These are phyloP conservation scores for Barnettozyma populi DNA, from an alignment of 805 yeast species.

Conservation along the genomic window DNA sequence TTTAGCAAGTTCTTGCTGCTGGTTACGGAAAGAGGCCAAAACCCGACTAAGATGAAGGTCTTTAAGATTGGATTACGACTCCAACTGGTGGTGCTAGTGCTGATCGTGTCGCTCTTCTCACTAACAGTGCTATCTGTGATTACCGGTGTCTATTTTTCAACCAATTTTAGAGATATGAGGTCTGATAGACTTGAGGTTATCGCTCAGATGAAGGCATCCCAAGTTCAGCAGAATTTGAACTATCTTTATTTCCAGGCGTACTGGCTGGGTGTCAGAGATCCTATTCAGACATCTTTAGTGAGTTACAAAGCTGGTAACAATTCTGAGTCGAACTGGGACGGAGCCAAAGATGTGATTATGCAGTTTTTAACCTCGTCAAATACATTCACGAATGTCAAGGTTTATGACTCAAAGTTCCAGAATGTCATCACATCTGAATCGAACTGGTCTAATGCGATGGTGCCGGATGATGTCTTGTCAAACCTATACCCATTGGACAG, in stretches of 20 bases:
- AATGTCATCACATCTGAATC: conserved; percentile 41
- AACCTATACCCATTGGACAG: conserved; percentile 44
- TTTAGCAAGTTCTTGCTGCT: not conserved
- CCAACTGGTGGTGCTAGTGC: conserved; percentile 67
- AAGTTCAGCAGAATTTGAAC: conserved; percentile 62
- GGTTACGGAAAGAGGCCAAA: not conserved
- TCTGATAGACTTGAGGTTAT: conserved; percentile 71
- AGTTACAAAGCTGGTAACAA: conserved; percentile 69
- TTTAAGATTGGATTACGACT: conserved; percentile 57
- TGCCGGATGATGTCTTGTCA: conserved; percentile 29
- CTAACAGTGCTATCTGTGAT: conserved; percentile 69
- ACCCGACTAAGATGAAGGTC: conserved; percentile 6
- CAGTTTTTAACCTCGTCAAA: conserved; percentile 62
- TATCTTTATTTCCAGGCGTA: conserved; percentile 62
- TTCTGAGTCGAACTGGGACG: conserved; percentile 42
- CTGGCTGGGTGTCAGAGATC: conserved; percentile 56
- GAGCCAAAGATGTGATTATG: conserved; percentile 43
- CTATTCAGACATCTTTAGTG: conserved; percentile 55
- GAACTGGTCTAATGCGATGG: conserved; percentile 31
- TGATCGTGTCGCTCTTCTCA: conserved; percentile 64
- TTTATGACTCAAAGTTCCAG: conserved; percentile 57
- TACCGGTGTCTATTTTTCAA: conserved; percentile 68
- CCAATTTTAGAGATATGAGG: conserved; percentile 54
- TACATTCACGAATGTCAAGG: conserved; percentile 53
- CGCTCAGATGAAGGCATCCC: conserved; percentile 77